Percentiles rank a stretch among this genome's conserved stretches.
Conservation (phyloP, 1,284 basidiomycete genomes). For the Ganoderma meredithae region DNA sequence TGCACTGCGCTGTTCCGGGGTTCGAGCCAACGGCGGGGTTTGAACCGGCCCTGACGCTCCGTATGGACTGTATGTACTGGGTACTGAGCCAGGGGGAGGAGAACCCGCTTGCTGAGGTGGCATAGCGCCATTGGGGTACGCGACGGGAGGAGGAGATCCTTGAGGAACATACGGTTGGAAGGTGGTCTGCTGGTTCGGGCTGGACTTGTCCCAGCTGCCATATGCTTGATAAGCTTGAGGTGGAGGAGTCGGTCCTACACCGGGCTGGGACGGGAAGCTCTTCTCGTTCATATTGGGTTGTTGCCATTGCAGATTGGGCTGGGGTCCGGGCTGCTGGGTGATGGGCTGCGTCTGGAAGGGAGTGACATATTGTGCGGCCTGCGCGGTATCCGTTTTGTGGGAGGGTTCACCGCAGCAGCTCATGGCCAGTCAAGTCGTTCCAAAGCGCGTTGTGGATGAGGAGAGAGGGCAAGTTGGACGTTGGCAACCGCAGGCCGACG, state of each 20-base stretch:
- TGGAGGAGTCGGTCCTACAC: slow-evolving; percentile 49
- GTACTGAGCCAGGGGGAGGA: slow-evolving; percentile 17
- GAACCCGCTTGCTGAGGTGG: slow-evolving; percentile 22
- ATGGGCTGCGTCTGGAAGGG: slow-evolving; percentile 39
- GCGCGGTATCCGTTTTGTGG: slow-evolving; percentile 35
- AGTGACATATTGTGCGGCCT: slow-evolving; percentile 35
- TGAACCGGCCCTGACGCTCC: slow-evolving; percentile 12
- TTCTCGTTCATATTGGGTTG: slow-evolving; percentile 35
- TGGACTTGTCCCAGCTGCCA: slow-evolving; percentile 40
- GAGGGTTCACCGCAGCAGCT: slow-evolving; percentile 62
- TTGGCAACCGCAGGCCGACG: slow-evolving; percentile 10
- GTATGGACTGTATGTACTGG: slow-evolving; percentile 19
- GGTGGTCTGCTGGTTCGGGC: slow-evolving; percentile 13
- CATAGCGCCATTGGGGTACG: slow-evolving; percentile 26
- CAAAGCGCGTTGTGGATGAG: slow-evolving; percentile 11
- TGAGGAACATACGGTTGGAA: slow-evolving; percentile 26
- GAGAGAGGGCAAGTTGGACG: slow-evolving; percentile 9
- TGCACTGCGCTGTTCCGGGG: slow-evolving; percentile 31
- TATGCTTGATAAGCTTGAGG: slow-evolving; percentile 48
- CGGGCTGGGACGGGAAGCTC: slow-evolving; percentile 49
- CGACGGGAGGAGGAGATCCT: slow-evolving; percentile 39
- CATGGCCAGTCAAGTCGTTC: slow-evolving; percentile 46
- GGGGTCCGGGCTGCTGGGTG: slow-evolving; percentile 58
- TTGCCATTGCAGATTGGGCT: slow-evolving; percentile 38
- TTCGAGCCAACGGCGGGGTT: slow-evolving; percentile 27